A percentile compares a stretch with the other conserved stretches of the same genome.
Evolutionary conservation across 305 asterid species (phyloP).

Genomic region (Andrographis paniculata): DNA sequence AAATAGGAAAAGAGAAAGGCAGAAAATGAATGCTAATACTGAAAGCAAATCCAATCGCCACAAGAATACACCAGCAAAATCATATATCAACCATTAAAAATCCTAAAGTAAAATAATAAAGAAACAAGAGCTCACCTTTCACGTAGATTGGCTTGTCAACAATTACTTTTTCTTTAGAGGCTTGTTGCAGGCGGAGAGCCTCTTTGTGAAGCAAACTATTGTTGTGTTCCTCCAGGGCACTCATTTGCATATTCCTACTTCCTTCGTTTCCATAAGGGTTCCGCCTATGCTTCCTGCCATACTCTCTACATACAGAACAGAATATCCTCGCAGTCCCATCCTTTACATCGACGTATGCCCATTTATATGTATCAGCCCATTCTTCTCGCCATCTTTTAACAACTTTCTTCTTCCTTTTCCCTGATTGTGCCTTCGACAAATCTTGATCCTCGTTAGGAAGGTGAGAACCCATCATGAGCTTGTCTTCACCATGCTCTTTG

Average conservation of each 20-base stretch:
- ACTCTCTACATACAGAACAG: constrained; percentile 96
- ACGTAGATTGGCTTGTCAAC: constrained; percentile 86
- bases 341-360: constrained; percentile 95
- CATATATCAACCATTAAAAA: background rate
- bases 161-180: constrained; percentile 83
- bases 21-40: constrained; percentile 1
- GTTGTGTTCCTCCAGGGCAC: constrained; percentile 97
- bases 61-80: background rate
- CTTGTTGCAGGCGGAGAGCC: constrained; percentile 93
- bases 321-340: constrained; percentile 96
- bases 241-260: constrained; percentile 99
- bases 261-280: constrained; percentile 99
- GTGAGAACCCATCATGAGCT: constrained; percentile 64
- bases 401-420: constrained; percentile 91
- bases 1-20: background rate
- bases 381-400: constrained; percentile 99
- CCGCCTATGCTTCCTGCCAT: constrained; percentile 96
- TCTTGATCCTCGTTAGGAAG: constrained; percentile 59
- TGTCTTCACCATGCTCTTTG: constrained; percentile 62
- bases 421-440: constrained; percentile 54
- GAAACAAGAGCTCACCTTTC: constrained; percentile 51
- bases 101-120: constrained; percentile 4
- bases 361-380: constrained; percentile 99
- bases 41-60: too few species aligned
- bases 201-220: constrained; percentile 98